Evolutionary conservation across 495 filamentous ascomycete species (phyloP).

Genomic region (Talaromyces nanjingensis): DNA sequence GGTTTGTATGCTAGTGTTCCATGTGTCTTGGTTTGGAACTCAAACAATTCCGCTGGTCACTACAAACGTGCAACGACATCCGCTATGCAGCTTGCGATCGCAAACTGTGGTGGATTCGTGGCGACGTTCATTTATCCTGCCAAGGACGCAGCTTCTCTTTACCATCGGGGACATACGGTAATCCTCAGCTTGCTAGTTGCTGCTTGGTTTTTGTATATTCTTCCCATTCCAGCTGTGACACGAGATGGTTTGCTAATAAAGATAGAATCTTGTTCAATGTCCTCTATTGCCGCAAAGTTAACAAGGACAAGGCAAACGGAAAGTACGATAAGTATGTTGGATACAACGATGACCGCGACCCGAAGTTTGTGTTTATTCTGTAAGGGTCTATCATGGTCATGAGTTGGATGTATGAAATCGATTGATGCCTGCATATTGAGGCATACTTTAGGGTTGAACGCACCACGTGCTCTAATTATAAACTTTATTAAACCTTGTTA

Average conservation of each 20-base stretch:
- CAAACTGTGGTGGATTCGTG: slow-evolving; percentile 51
- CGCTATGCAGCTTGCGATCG: slow-evolving; percentile 48
- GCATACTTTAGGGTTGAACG: neutral
- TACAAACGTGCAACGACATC: slow-evolving; percentile 55
- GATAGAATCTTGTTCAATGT: slow-evolving; percentile 55
- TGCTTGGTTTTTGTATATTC: slow-evolving; percentile 59
- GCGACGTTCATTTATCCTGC: slow-evolving; percentile 55
- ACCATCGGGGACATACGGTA: slow-evolving; percentile 50
- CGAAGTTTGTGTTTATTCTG: slow-evolving; percentile 36
- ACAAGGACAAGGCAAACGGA: slow-evolving; percentile 54
- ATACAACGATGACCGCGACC: slow-evolving; percentile 60
- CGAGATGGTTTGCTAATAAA: neutral
- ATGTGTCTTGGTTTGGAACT: slow-evolving; percentile 50
- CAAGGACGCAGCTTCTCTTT: slow-evolving; percentile 34
- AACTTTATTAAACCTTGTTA: neutral
- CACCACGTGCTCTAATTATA: neutral
- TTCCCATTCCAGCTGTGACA: neutral
- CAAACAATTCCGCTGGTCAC: slow-evolving; percentile 52
- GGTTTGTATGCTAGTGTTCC: slow-evolving; percentile 46
- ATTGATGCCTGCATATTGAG: neutral
- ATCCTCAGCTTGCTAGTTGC: slow-evolving; percentile 49
- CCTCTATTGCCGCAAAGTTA: slow-evolving; percentile 58
- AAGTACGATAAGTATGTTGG: slow-evolving; percentile 54
- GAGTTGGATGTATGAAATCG: neutral
- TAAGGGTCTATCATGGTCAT: neutral